Base-by-base conservation (phyloP, 192 early-diverging fungal genomes). In the Gryganskiella cystojenkinii region DNA sequence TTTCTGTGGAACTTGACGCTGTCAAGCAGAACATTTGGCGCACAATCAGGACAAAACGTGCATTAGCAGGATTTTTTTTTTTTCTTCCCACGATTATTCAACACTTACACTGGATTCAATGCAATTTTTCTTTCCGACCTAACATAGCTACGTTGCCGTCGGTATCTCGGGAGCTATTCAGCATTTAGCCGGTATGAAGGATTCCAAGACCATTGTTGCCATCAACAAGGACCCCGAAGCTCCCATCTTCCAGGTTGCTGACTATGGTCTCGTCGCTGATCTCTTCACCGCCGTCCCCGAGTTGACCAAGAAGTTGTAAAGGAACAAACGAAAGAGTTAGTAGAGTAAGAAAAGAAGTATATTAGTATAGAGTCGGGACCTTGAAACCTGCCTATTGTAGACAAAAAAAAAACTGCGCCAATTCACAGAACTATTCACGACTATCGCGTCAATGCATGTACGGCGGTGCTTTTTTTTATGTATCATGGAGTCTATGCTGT, bases 191-290 rank as follows among this genome's bases (percentile, higher is more conserved):
- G 97, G 97, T 76, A 99, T 99, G 97, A 99, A 99, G 86, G 97
- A 99, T 79, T 95, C 94, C 84, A 99, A 99, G 90, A 90, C 90
- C 49, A 99, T 99, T 86, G 97, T 96, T 37, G 94, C 95, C 59
- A 98, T 99, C 84, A 99, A 99, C 92, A 98, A 95, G 87, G 97
- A 99, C 69, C 86, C 95, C 22, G 97, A 99, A 67, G 96, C 95
- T 27, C 97, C 97, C 35, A 99, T 99, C 54, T 99, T 99, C 92
- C 92, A 94, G 85, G 92, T 99, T 49, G 92, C 97, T 28, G 97
- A 99, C 83, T 96, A 95, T 76, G 97, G 97, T 45, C 86, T 99
- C 44, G 96, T 98, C 52, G 95, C 90, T 33, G 97, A 99, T 81
- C 84, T 99, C 79, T 97, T 98, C 84, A 92, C 90, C 64, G 91